A percentile compares a stretch with the other conserved stretches of the same genome.
Evolutionary conservation across 2,329 filamentous ascomycete species (phyloP).

Genomic region (Ophiostoma ips): DNA sequence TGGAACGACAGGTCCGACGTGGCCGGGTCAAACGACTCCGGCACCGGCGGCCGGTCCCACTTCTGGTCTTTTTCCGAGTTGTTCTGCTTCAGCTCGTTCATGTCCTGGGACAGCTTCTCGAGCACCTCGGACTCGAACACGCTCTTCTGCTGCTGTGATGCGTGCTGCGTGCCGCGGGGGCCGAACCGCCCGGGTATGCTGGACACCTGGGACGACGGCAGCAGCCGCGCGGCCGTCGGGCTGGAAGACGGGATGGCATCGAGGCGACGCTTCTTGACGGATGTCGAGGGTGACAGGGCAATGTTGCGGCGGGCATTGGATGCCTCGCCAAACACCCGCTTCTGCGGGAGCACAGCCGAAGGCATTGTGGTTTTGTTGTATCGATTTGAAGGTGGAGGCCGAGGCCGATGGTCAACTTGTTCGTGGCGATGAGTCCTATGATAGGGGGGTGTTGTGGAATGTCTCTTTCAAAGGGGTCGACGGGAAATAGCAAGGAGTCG

Average conservation of each 20-base stretch:
- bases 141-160: constrained; percentile 70
- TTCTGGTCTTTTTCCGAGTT: constrained; percentile 89
- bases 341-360: constrained; percentile 46
- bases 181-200: constrained; percentile 48
- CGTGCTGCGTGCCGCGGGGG: neutral
- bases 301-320: constrained; percentile 51
- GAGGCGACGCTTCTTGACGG: constrained; percentile 73
- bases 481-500: too few relatives aligned
- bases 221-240: constrained; percentile 38
- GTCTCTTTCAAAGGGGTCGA: too few relatives aligned
- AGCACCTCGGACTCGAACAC: constrained; percentile 87
- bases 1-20: constrained; percentile 74
- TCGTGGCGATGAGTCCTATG: too few relatives aligned
- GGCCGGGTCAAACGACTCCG: constrained; percentile 37
- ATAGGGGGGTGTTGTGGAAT: too few relatives aligned
- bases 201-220: constrained; percentile 43
- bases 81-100: constrained; percentile 67
- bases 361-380: constrained; percentile 25
- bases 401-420: too few relatives aligned
- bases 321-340: constrained; percentile 57
- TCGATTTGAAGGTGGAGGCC: too few relatives aligned
- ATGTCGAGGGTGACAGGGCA: constrained; percentile 35
- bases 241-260: constrained; percentile 43
- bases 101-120: constrained; percentile 91
- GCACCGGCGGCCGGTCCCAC: constrained; percentile 54